Conservation (phyloP, 1,139 yeast genomes). For the Petasospora fabianii region DNA sequence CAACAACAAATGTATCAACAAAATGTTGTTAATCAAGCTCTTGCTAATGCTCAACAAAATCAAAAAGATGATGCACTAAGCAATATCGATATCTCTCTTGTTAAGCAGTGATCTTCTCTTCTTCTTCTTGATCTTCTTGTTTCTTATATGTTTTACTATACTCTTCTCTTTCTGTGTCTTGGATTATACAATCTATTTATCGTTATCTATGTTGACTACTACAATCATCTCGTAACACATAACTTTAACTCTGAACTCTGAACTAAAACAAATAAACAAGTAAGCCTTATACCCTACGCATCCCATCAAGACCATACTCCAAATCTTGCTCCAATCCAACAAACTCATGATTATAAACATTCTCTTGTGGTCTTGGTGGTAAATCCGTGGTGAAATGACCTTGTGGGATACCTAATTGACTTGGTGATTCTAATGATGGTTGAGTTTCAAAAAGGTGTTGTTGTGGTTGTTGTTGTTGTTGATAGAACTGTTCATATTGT, state of each 20-base stretch:
- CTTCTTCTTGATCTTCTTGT: not conserved
- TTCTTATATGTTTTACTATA: not conserved
- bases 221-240: too few species aligned
- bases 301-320: slow-evolving; percentile 53
- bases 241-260: too few species aligned
- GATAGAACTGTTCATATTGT: slow-evolving; percentile 16
- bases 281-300: slow-evolving; percentile 5
- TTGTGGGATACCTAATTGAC: slow-evolving; percentile 33
- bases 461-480: slow-evolving; percentile 20
- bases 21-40: slow-evolving; percentile 25
- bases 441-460: slow-evolving; percentile 23
- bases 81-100: slow-evolving; percentile 26
- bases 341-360: slow-evolving; percentile 30
- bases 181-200: not conserved
- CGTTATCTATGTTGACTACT: too few species aligned
- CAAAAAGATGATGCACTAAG: slow-evolving; percentile 22
- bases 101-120: slow-evolving; percentile 20
- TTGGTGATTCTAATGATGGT: too few species aligned
- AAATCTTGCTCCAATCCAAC: slow-evolving; percentile 53
- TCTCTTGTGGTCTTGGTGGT: slow-evolving; percentile 42
- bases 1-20: slow-evolving; percentile 12
- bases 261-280: not conserved
- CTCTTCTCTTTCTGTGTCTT: not conserved
- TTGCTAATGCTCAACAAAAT: slow-evolving; percentile 25
- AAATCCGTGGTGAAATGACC: slow-evolving; percentile 38